Conservation (phyloP, 2,329 filamentous ascomycete genomes). For the Fusarium sp. region DNA sequence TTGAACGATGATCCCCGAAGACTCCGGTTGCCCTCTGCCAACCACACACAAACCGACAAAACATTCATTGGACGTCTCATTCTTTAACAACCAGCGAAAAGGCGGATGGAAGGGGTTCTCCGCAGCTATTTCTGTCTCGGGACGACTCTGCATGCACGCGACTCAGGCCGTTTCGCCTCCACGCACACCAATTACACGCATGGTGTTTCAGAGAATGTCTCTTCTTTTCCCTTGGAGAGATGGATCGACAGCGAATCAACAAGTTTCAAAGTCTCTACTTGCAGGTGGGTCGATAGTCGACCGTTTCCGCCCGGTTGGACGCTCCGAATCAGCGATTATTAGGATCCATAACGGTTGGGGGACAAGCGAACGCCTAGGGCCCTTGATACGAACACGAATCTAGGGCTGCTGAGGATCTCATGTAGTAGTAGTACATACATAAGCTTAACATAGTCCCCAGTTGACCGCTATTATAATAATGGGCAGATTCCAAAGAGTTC, state of each 20-base stretch:
- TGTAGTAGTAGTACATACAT: background rate
- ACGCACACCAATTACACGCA: conserved; percentile 18
- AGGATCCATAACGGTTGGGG: background rate
- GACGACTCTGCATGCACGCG: conserved; percentile 22
- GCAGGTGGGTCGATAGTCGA: conserved; percentile 13
- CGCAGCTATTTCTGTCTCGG: conserved; percentile 37
- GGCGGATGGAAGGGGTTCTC: background rate
- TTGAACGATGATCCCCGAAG: conserved; percentile 5
- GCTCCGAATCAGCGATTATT: background rate
- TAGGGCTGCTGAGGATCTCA: conserved; percentile 4
- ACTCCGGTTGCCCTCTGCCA: conserved; percentile 2
- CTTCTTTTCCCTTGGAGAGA: conserved; percentile 5
- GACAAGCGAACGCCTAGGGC: conserved; percentile 3
- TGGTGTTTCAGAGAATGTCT: conserved; percentile 41
- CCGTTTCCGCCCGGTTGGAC: background rate
- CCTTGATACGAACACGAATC: conserved; percentile 10
- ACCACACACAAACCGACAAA: background rate
- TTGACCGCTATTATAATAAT: conserved; percentile 28
- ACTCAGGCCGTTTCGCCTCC: conserved; percentile 37
- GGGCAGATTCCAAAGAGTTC: conserved; percentile 10
- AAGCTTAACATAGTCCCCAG: background rate
- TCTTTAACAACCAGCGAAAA: conserved; percentile 15
- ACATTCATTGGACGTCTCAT: background rate
- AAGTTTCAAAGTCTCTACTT: conserved; percentile 12
- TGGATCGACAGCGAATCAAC: conserved; percentile 22